Conservation (phyloP, 371 early-diverging fungal species). For the Parasitella parasitica region DNA sequence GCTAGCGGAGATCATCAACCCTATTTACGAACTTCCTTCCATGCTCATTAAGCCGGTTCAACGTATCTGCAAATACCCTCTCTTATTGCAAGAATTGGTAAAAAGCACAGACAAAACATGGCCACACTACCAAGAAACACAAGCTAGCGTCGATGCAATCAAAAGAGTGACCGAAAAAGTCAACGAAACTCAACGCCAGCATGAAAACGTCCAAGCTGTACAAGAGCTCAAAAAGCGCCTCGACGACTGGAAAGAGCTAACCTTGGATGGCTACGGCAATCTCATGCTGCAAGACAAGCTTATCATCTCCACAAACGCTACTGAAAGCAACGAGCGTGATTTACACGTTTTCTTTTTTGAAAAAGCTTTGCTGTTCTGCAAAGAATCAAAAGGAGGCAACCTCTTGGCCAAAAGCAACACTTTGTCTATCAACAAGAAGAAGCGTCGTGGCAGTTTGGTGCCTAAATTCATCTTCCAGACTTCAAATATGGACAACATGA, state of each 20-base stretch:
- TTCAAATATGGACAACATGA: constrained; percentile 4
- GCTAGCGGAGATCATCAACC: constrained; percentile 74
- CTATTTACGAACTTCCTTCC: constrained; percentile 82
- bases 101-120: constrained; percentile 67
- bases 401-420: constrained; percentile 50
- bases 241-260: constrained; percentile 35
- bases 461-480: constrained; percentile 54
- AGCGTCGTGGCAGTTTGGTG: constrained; percentile 56
- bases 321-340: constrained; percentile 68
- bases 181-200: constrained; percentile 89
- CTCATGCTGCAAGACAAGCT: constrained; percentile 84
- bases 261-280: constrained; percentile 70
- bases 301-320: constrained; percentile 59
- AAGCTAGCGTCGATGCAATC: constrained; percentile 76
- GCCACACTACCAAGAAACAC: constrained; percentile 73
- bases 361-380: constrained; percentile 81
- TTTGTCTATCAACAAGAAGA: constrained; percentile 44
- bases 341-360: constrained; percentile 88
- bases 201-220: constrained; percentile 80
- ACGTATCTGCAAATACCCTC: constrained; percentile 95
- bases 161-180: constrained; percentile 86
- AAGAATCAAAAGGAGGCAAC: constrained; percentile 41
- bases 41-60: constrained; percentile 97
- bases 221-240: constrained; percentile 76
- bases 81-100: constrained; percentile 83